Evolutionary conservation across 345 rosid genomes (phyloP).

Genomic region (Erucastrum elatum): DNA sequence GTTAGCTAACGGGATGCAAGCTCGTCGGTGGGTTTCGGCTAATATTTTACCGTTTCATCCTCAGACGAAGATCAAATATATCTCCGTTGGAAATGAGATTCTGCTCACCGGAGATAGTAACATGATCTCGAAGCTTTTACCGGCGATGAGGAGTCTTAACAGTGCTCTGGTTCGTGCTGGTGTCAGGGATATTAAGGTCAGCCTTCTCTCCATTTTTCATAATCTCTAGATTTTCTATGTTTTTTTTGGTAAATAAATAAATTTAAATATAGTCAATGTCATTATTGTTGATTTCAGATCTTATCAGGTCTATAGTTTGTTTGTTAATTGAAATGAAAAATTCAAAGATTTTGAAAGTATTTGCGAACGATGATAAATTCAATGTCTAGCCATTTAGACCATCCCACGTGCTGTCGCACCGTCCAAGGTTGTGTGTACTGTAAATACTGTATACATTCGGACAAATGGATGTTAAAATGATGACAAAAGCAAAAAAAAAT

Average conservation of each 20-base stretch:
- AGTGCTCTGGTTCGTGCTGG: conserved; percentile 63
- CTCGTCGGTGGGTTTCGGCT: conserved; percentile 58
- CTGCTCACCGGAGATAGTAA: conserved; percentile 43
- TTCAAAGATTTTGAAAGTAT: background rate
- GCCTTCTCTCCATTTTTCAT: background rate
- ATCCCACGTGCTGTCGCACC: conserved; percentile 30
- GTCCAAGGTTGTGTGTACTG: conserved; percentile 5
- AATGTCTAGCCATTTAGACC: background rate
- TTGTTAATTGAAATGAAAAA: background rate
- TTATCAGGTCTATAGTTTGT: background rate
- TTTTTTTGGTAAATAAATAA: background rate
- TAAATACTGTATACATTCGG: background rate
- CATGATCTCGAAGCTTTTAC: conserved; percentile 59
- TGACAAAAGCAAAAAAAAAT: conserved; percentile 1
- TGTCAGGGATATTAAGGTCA: conserved; percentile 61
- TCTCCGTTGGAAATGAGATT: conserved; percentile 78
- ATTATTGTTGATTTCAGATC: background rate
- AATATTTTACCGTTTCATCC: conserved; percentile 67
- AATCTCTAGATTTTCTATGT: background rate
- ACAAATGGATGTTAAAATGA: background rate
- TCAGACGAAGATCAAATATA: conserved; percentile 59
- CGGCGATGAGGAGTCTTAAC: conserved; percentile 63
- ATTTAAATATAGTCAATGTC: background rate
- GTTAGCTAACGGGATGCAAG: conserved; percentile 42
- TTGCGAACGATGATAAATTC: background rate